phyloP scores from a whole-genome alignment of 106 monocot species.

The Apostasia ramifera region DNA sequence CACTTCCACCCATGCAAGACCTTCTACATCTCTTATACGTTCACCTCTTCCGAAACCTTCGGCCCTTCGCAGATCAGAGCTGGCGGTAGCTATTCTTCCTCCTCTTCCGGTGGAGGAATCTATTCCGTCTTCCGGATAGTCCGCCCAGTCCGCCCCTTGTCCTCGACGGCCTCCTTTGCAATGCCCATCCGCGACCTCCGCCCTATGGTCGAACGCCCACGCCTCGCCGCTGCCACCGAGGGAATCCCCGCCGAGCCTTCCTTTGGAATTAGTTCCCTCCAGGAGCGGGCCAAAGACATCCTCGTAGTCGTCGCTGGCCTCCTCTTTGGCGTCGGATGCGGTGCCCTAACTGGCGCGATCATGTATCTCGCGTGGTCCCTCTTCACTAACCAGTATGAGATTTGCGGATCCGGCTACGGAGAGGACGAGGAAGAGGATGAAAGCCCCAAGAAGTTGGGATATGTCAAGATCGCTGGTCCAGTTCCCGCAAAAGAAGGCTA shows the following conservation, averaged over 20 bases:
- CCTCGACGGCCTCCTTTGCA: slow-evolving; percentile 5
- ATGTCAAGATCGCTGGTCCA: slow-evolving; percentile 32
- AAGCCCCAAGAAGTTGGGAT: slow-evolving; percentile 56
- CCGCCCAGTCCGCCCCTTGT: slow-evolving; percentile 7
- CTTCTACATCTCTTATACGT: slow-evolving; percentile 46
- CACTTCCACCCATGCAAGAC: slow-evolving; percentile 48
- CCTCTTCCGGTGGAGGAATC: slow-evolving; percentile 10
- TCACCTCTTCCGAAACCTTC: slow-evolving; percentile 18
- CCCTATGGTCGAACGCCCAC: slow-evolving; percentile 12
- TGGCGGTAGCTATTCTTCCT: neutral
- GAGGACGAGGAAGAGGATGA: slow-evolving; percentile 19
- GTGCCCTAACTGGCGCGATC: slow-evolving; percentile 62
- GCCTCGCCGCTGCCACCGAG: neutral
- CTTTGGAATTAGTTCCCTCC: slow-evolving; percentile 28
- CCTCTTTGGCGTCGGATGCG: slow-evolving; percentile 71
- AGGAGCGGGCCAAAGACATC: slow-evolving; percentile 62
- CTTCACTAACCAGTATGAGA: slow-evolving; percentile 23
- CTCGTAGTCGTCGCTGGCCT: slow-evolving; percentile 61
- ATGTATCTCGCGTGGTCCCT: slow-evolving; percentile 58
- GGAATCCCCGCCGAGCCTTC: neutral
- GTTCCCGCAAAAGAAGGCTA: slow-evolving; percentile 29
- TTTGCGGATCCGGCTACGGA: slow-evolving; percentile 12
- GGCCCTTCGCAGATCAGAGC: slow-evolving; percentile 5
- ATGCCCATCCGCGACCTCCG: slow-evolving; percentile 4
- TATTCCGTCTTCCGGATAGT: slow-evolving; percentile 33